Base-by-base conservation (phyloP, 345 rosid genomes). In the Eucalyptus caleyi region DNA sequence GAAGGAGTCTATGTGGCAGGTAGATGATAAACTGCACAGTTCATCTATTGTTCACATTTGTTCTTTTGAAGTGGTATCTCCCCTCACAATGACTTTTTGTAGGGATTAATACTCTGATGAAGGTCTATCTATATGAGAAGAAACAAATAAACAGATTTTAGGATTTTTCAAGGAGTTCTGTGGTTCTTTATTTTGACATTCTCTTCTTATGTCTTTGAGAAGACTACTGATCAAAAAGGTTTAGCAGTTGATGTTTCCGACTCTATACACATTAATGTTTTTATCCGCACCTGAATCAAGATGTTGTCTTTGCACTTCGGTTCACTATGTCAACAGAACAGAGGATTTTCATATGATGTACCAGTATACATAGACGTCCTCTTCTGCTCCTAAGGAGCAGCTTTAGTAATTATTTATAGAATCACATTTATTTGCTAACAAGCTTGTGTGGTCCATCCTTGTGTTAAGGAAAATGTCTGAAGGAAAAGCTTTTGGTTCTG, bases 1-100 rank as follows among this genome's bases (percentile, higher is more conserved):
- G 99, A 95, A 90, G 91, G 99, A 97, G 91, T 95, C 97, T 12
- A 94, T 97, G 99, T 86, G 93, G 93, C 98, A 96, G 98, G 99
- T 96, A 69, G 90, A 95, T 86, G 27, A 37, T 7, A 65, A 40
- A 77, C 83, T 77, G 24, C 47, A 77, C 30, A 40, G 83, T 77
- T 69, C 44, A 42, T 77, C 47, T 77, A 40, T 37, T 77, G 15
- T 77, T 77, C 16, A 40, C 27, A 77, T 77, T 77, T 77, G 30
- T 77, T 77, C 30, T 40, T 77, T 21, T 21, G 47, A 44, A 37
- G 47, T 21, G 12, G 47, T 40, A 77, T 21, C 47, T 77, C 83
- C 34, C 5, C 47, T 21, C 47, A 37, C 47, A 21, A 10, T 72
- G 83, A 77, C 47, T 21, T 37, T 40, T 40, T 77, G 47, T 77